These are phyloP conservation scores for Phyllosticta capitalensis DNA, from an alignment of 2,329 filamentous ascomycete genomes.

Conservation along the genomic window DNA sequence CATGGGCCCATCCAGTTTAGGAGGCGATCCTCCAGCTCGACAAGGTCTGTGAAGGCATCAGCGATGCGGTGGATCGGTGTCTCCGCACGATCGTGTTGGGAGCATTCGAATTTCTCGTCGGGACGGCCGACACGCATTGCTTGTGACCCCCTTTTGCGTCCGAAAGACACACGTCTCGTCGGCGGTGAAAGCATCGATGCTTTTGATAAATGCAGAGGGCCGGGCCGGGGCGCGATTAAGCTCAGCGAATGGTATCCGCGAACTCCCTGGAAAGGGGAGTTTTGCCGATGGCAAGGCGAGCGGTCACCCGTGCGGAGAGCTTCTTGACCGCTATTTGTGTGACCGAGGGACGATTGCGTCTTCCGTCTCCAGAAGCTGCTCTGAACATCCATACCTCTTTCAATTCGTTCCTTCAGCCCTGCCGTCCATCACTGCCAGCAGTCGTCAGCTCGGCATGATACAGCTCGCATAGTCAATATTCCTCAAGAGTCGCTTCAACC, in stretches of 20 bases:
- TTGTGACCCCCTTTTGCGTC: background rate
- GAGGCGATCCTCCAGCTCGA: background rate
- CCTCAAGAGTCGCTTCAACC: background rate
- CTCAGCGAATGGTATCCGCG: background rate
- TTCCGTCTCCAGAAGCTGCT: background rate
- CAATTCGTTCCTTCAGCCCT: background rate
- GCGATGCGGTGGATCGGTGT: background rate
- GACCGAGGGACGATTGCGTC: background rate
- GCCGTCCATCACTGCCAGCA: background rate
- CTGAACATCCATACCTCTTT: background rate
- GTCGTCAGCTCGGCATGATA: background rate
- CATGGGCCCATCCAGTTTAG: background rate
- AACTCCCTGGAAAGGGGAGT: background rate
- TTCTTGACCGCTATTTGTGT: background rate
- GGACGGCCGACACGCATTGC: background rate
- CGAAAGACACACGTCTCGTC: background rate
- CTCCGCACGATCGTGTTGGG: background rate
- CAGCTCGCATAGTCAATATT: background rate
- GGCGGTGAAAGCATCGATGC: background rate
- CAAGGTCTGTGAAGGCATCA: background rate
- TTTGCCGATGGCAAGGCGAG: background rate
- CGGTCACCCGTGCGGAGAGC: background rate
- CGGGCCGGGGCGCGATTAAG: background rate
- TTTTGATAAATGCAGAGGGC: background rate
- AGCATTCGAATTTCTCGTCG: background rate